Base-by-base conservation (phyloP, 2,329 filamentous ascomycete species). In the Purpureocillium lavendulum region DNA sequence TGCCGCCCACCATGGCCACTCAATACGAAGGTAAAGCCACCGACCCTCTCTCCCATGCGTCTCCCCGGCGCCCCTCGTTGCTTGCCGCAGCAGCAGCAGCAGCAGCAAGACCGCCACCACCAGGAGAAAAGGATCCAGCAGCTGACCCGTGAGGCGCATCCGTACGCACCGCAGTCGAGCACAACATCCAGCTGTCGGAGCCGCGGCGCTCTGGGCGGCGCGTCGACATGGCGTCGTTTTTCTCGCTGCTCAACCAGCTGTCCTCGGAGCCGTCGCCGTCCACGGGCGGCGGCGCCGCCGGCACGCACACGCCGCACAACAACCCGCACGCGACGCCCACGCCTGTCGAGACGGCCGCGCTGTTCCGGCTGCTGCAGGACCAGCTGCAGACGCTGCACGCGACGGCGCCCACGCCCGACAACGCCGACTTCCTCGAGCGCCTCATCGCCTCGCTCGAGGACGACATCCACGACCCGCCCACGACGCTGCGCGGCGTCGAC, bases 141-240 rank as follows among this genome's bases (percentile, higher is more conserved):
- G n/a, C n/a, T n/a, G n/a, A n/a, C n/a, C n/a, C n/a, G n/a, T n/a
- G n/a, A n/a, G n/a, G n/a, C n/a, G n/a, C n/a, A n/a, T n/a, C n/a
- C n/a, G n/a, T n/a, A n/a, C n/a, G n/a, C n/a, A n/a, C n/a, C n/a
- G n/a, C 47, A 82, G 78, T 82, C 56, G 78, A 82, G 57, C 78
- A 82, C 64, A 75, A 75, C 56, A 75, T 82, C 59, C 67, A 71
- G 49, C 57, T 68, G 41, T 34, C 62, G 24, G 47, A 67, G 35
- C 45, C 58, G 6, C 55, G 59, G 17, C 56, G 62, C 36, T 60
- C 63, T 42, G 62, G 62, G 36, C 75, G 78, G 31, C 73, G 73
- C 52, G 61, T 75, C 45, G 75, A 80, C 62, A 82, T 82, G 78
- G 70, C 75, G 38, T 73, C 71, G 45, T 82, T 81, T 63, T 71